phyloP scores from a whole-genome alignment of 73 alveolate genomes.

The Symbiodinium natans region DNA sequence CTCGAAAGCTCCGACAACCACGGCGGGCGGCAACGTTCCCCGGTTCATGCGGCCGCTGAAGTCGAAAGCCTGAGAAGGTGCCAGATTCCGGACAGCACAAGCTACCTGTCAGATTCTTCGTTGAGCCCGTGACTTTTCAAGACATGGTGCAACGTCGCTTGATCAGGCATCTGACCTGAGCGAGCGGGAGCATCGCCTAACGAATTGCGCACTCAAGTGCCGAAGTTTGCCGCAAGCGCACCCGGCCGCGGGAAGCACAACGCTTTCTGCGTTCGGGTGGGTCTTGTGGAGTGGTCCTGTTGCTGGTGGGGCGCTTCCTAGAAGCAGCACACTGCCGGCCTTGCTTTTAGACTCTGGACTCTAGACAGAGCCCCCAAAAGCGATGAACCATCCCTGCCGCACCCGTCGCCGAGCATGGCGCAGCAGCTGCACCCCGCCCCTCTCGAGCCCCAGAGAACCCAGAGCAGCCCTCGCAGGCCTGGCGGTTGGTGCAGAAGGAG shows the following conservation, averaged over 20 bases:
- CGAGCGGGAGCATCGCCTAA: not conserved
- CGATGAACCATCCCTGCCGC: no score
- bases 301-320: not conserved
- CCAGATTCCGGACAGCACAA: no score
- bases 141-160: not conserved
- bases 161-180: not conserved
- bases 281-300: no score
- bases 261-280: not conserved
- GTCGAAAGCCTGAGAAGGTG: not conserved
- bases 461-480: not conserved
- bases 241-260: not conserved
- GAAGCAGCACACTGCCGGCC: not conserved
- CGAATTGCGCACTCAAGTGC: not conserved
- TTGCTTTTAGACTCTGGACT: no score
- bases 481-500: slow-evolving; percentile 9
- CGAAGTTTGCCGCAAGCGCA: not conserved
- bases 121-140: no score
- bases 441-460: not conserved
- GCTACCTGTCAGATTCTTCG: no score
- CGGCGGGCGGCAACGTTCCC: not conserved
- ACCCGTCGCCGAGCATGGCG: no score
- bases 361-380: not conserved
- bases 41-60: not conserved
- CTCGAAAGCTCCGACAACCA: not conserved
- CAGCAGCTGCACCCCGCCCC: not conserved